phyloP scores from a whole-genome alignment of 306 rosid species.

The Acacia melanoxylon region DNA sequence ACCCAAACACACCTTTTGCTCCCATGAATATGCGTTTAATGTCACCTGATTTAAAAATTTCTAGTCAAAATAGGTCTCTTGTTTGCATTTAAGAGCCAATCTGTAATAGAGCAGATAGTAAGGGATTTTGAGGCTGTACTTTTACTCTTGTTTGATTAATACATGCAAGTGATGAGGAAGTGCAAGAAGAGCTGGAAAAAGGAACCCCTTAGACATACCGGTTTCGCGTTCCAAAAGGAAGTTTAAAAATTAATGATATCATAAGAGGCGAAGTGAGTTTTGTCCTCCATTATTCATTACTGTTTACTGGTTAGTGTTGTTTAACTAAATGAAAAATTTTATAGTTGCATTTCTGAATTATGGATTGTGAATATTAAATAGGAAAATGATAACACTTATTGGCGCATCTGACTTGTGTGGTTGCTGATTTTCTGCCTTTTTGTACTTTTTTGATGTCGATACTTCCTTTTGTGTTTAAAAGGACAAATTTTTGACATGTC shows the following conservation, averaged over 20 bases:
- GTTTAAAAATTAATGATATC: slow-evolving; percentile 80
- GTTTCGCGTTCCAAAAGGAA: slow-evolving; percentile 83
- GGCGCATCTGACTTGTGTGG: slow-evolving; percentile 1
- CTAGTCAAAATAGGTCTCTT: neutral
- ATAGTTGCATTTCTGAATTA: neutral
- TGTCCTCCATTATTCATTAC: neutral
- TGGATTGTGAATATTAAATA: neutral
- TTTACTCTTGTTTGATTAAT: too few relatives aligned
- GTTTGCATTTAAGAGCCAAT: neutral
- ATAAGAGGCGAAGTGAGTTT: slow-evolving; percentile 84
- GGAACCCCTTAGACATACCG: slow-evolving; percentile 82
- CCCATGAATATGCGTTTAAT: neutral
- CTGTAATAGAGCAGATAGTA: neutral
- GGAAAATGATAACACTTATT: neutral
- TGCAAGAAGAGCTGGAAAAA: slow-evolving; percentile 67
- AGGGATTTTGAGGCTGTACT: neutral
- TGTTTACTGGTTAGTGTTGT: neutral
- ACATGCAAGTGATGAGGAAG: slow-evolving; percentile 66
- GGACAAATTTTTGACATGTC: neutral
- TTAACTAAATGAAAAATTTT: neutral
- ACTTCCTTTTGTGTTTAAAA: too few relatives aligned
- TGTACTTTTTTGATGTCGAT: neutral
- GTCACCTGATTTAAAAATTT: slow-evolving; percentile 18
- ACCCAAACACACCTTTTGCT: slow-evolving; percentile 5
- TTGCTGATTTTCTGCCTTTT: slow-evolving; percentile 6